Conservation (phyloP, 2,329 filamentous ascomycete species). For the Corinectria fuckeliana region DNA sequence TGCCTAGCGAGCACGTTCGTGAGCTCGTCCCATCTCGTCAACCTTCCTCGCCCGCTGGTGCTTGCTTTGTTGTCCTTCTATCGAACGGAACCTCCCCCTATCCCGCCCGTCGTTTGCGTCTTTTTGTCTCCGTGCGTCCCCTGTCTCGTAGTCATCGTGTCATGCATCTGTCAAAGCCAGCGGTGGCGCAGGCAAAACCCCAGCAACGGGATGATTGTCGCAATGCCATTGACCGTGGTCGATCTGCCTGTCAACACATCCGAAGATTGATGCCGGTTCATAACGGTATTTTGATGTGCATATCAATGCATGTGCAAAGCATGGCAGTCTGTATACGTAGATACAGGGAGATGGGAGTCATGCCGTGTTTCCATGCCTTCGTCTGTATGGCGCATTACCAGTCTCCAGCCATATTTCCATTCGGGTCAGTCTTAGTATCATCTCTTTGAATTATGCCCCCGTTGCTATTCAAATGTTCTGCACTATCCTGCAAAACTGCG, state of each 20-base stretch:
- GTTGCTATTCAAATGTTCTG: no score
- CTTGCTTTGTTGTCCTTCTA: background rate
- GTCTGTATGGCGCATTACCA: no score
- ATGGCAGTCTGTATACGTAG: no score
- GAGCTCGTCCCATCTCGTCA: constrained; percentile 24
- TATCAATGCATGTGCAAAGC: no score
- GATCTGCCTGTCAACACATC: background rate
- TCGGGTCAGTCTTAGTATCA: no score
- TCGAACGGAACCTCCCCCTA: background rate
- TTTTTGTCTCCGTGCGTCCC: constrained; percentile 16
- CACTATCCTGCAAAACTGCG: no score
- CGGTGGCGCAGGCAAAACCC: constrained; percentile 16
- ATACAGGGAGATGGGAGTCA: no score
- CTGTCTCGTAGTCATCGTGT: constrained; percentile 7
- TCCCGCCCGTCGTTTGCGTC: background rate
- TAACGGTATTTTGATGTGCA: constrained; percentile 1
- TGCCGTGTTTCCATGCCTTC: no score
- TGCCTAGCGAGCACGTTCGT: constrained; percentile 14
- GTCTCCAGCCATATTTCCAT: no score
- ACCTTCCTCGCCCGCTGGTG: background rate
- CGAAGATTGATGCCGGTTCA: background rate
- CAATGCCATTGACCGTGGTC: no score
- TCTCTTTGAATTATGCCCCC: no score
- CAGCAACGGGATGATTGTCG: background rate
- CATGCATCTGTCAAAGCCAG: constrained; percentile 16